Base-by-base conservation (phyloP, 2,329 filamentous ascomycete species). In the Corniculantispora saksenae region DNA sequence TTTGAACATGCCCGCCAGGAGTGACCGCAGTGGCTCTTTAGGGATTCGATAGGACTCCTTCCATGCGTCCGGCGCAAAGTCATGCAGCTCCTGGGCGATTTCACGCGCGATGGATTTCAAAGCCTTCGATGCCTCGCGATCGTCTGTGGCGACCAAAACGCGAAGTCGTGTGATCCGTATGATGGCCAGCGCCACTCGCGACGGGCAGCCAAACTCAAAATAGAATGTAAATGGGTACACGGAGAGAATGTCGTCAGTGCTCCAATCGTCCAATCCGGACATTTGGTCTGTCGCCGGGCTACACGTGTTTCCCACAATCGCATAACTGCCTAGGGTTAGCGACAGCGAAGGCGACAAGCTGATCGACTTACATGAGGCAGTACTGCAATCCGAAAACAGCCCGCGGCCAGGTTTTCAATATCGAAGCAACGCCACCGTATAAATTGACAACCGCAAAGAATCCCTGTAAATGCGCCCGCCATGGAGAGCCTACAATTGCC, bases 141-240 rank as follows among this genome's bases (percentile, higher is more conserved):
- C 48, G 4, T 3, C 40, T 10, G 27, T 48, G 1, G 56, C 56
- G 43, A 21, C 56, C 13, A 48, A 40, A 4, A 48, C 56, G 19
- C 56, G 56, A 9, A 59, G 56, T 3, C 56, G 56, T 12, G 56
- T 59, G 19, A 59, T 59, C 15, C 56, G 56, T 2, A 59, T 17
- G 10, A 59, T 59, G 19, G 43, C 56, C 10, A 59, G 56, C 9
- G 56, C 56, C 25, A 59, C 17, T 27, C 21, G 25, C 17, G 40
- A 48, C 3, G 56, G 56, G 43, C 56, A 59, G 9, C 43, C 43
- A 48, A 59, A 59, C 27, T 59, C 56, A 35, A 59, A 59, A 43
- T 59, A 59, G 21, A 59, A 59, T 7, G 40, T 59, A n/a, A 59
- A 59, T 2, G 32, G 56, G n/a, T 59, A 59, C 43, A 59, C 56